Conservation (phyloP, 345 rosid species). For the Pistacia vera region DNA sequence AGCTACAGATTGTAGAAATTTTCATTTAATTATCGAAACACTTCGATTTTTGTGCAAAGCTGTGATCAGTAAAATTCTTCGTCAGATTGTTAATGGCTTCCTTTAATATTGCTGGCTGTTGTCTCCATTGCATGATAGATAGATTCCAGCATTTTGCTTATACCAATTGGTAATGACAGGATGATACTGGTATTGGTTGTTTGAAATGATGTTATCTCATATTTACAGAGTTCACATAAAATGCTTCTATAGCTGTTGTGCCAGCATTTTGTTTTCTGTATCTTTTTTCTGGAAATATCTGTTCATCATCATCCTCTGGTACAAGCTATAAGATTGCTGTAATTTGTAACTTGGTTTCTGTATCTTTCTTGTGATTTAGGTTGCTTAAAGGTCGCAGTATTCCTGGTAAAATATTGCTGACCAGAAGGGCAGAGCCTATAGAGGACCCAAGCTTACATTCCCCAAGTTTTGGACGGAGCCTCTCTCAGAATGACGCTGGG, state of each 20-base stretch:
- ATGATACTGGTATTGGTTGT: neutral
- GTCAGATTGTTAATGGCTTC: neutral
- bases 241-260: neutral
- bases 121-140: neutral
- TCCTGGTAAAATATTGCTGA: constrained; percentile 84
- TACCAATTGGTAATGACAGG: neutral
- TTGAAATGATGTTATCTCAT: neutral
- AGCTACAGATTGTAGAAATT: neutral
- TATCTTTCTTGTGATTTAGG: constrained; percentile 37
- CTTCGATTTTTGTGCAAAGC: neutral
- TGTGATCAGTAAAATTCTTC: neutral
- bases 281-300: neutral
- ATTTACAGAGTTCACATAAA: neutral
- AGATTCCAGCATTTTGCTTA: neutral
- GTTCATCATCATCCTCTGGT: neutral
- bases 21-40: too few relatives aligned
- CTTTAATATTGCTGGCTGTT: neutral
- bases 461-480: constrained; percentile 68
- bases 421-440: constrained; percentile 71
- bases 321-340: neutral
- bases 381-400: constrained; percentile 90
- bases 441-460: constrained; percentile 50
- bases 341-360: neutral
- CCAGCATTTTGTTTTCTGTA: neutral
- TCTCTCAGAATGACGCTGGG: constrained; percentile 72